Base-by-base conservation (phyloP, 148 eudicot species). In the Oxyria digyna region DNA sequence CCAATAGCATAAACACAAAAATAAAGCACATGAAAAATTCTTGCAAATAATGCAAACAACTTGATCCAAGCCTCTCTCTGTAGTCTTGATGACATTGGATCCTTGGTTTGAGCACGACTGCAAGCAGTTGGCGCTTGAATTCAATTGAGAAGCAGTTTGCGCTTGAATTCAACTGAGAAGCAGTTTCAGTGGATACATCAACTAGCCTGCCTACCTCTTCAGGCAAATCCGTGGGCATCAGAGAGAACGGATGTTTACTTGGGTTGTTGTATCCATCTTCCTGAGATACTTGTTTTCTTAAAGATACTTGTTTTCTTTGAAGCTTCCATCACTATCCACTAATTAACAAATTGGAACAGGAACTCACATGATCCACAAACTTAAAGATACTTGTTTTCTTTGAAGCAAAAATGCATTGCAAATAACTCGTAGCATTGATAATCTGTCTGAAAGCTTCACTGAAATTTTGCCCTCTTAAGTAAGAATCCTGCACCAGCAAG, bases 191-290 rank as follows among this genome's bases (percentile, higher is more conserved):
- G 70, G 73, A 74, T 42, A 37, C 55, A 42, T 49, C 72, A n/a
- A 29, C 38, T 35, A 35, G 38, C 38, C 38, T 35, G 6, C 38
- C 38, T 35, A 35, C 6, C 38, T 35, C 38, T 38, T 38, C 8
- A 38, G 41, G 41, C 7, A n/a, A n/a, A n/a, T n/a, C n/a, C n/a
- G n/a, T n/a, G n/a, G n/a, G n/a, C n/a, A n/a, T n/a, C n/a, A n/a
- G n/a, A n/a, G n/a, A n/a, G n/a, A n/a, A n/a, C n/a, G n/a, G n/a
- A n/a, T 38, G 4, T 38, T 7, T 38, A 38, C 76, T 78, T 52
- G 72, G 86, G 65, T 69, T 67, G 65, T 84, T 79, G 9, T 71
- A 57, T 40, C 82, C 92, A 71, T 94, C 87, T 59, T 90, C 92
- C 67, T 67, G 69, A 6, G 95, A 86, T 70, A 90, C 98, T 4